phyloP scores from a whole-genome alignment of 139 green algal genomes.

The Micromonas commoda region DNA sequence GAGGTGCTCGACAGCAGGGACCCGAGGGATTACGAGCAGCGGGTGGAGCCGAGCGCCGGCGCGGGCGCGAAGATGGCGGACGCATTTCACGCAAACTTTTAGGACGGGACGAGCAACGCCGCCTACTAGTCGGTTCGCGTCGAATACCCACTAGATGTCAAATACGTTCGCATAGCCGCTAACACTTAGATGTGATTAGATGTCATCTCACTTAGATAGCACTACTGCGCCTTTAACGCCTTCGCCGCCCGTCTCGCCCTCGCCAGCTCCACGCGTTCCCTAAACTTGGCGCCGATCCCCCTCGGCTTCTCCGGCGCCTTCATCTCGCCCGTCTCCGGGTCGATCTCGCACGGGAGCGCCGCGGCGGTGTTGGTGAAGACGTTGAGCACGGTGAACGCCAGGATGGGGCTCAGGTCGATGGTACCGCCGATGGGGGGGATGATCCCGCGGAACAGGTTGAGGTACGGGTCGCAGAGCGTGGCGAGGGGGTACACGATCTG shows the following conservation, averaged over 20 bases:
- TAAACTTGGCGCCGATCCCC: too few relatives aligned
- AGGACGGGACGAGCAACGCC: too few relatives aligned
- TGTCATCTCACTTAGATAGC: not conserved
- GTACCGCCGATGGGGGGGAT: conserved; percentile 88
- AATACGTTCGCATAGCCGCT: not conserved
- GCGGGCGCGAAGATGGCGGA: conserved; percentile 2
- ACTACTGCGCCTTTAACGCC: not conserved
- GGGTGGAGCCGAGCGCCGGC: conserved; percentile 8
- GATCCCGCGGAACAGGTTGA: conserved; percentile 96
- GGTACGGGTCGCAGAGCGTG: conserved; percentile 86
- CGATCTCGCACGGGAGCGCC: conserved; percentile 72
- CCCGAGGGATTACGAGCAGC: conserved; percentile 3
- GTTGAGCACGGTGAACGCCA: conserved; percentile 90
- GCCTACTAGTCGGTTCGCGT: too few relatives aligned
- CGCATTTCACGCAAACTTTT: not conserved
- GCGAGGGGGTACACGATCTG: conserved; percentile 65
- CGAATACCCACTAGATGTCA: not conserved
- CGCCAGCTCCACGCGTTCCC: too few relatives aligned
- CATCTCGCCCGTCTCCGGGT: conserved; percentile 26
- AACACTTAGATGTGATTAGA: not conserved
- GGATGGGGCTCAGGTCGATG: conserved; percentile 91
- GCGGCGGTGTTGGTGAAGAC: conserved; percentile 79
- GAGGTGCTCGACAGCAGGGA: not conserved
- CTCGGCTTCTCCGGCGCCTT: not conserved
- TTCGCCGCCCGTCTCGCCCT: not conserved